These are phyloP conservation scores for Thalassia testudinum DNA, from an alignment of 116 monocot species.

Conservation along the genomic window DNA sequence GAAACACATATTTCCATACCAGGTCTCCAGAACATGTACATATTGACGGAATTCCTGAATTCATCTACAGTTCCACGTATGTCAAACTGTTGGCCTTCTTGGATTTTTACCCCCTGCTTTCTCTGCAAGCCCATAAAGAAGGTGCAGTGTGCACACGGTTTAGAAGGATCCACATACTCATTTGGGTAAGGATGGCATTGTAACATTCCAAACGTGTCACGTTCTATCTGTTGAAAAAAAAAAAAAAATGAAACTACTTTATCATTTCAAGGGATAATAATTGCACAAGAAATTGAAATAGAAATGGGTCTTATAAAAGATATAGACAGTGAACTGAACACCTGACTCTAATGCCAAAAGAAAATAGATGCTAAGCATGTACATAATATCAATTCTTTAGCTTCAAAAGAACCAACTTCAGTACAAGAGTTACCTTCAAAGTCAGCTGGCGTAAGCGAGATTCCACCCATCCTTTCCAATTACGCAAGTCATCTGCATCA, in stretches of 20 bases:
- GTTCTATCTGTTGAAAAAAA: constrained; percentile 58
- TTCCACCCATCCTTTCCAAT: constrained; percentile 99
- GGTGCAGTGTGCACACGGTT: constrained; percentile 53
- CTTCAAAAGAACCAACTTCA: background rate
- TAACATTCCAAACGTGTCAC: constrained; percentile 78
- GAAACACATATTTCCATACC: constrained; percentile 89
- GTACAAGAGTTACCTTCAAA: constrained; percentile 47
- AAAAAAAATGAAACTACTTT: background rate
- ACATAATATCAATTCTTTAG: background rate
- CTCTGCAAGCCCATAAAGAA: constrained; percentile 95
- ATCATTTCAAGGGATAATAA: no score
- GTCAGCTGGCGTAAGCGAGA: constrained; percentile 87
- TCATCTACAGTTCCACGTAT: constrained; percentile 95
- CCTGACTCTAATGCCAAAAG: background rate
- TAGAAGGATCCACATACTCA: constrained; percentile 59
- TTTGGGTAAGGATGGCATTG: constrained; percentile 90
- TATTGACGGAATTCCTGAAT: constrained; percentile 61
- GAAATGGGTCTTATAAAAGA: no score
- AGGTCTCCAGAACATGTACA: constrained; percentile 86
- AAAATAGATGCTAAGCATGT: background rate
- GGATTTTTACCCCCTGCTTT: constrained; percentile 45
- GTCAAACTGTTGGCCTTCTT: constrained; percentile 92
- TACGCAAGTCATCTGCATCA: constrained; percentile 61
- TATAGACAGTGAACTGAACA: background rate
- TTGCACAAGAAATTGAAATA: no score